A percentile compares a stretch with the other conserved stretches of the same genome.
phyloP scores from a whole-genome alignment of 1,139 yeast species.

The Suhomyces yuchorum region DNA sequence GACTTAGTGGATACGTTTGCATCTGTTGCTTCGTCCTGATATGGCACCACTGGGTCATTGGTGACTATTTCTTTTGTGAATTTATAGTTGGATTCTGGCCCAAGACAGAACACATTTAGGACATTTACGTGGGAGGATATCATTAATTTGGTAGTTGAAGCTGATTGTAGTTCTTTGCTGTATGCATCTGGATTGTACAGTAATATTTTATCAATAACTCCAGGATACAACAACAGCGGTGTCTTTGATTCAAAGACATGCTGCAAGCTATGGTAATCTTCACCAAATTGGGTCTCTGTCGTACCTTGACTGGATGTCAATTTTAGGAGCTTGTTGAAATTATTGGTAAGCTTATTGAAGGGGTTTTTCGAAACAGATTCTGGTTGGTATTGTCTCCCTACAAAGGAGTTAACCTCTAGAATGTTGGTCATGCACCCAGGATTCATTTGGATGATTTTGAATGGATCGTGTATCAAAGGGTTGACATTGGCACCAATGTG shows the following conservation, averaged over 20 bases:
- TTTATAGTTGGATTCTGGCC: slow-evolving; percentile 25
- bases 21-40: slow-evolving; percentile 14
- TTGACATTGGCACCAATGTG: slow-evolving; percentile 60
- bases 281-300: not conserved
- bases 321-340: slow-evolving; percentile 36
- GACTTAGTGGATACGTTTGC: slow-evolving; percentile 5
- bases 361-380: slow-evolving; percentile 25
- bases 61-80: slow-evolving; percentile 25
- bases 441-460: slow-evolving; percentile 51
- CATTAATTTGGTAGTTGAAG: slow-evolving; percentile 27
- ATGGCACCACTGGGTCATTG: slow-evolving; percentile 28
- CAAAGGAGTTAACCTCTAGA: slow-evolving; percentile 12
- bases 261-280: slow-evolving; percentile 9
- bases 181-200: slow-evolving; percentile 30
- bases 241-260: slow-evolving; percentile 7
- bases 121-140: slow-evolving; percentile 41
- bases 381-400: not conserved
- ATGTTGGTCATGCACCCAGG: slow-evolving; percentile 53
- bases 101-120: slow-evolving; percentile 39
- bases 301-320: slow-evolving; percentile 16
- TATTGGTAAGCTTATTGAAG: slow-evolving; percentile 36
- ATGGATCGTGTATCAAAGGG: slow-evolving; percentile 56
- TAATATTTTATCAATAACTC: slow-evolving; percentile 24
- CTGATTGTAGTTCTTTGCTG: slow-evolving; percentile 21
- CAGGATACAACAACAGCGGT: slow-evolving; percentile 3